Evolutionary conservation across 2,329 filamentous ascomycete species (phyloP), one percentile per base, ranked within the genome.

Genomic region (Pseudocercospora macadamiae): DNA sequence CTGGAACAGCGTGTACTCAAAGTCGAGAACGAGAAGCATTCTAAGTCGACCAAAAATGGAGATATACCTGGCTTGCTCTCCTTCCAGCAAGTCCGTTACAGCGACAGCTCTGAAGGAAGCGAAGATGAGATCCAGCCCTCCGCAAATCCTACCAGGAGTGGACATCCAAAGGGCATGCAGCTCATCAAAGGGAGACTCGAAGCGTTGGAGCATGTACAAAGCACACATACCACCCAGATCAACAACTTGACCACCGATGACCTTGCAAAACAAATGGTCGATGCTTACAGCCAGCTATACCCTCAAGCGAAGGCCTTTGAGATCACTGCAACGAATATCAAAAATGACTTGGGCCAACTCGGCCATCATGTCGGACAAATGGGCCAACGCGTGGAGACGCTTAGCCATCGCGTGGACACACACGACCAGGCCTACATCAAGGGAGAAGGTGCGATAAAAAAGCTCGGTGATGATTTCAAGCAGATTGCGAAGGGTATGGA

Each of bases 221-320:
- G 39, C 26, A 21, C 47, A 18, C 53, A 56, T 32, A 36, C 37
- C 14, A 37, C 28, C n/a, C 26, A 21, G 5, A 39, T 56, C n/a
- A 60, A 60, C 37, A 60, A 60, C 30, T 23, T 60, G 4, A 54
- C 53, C 19, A 60, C 57, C 18, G 57, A 60, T 9, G 57, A 60
- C 2, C 14, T 60, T n/a, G 53, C 53, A 14, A 47, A 51, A 21
- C 57, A 60, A 25, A 60, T 60, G 57, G 48, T 55, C 18, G 57
- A 60, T 14, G 19, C 52, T 12, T 53, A 52, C 47, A 21, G 25
- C 21, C 9, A 16, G n/a, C 47, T 60, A 37, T 60, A 60, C 51
- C 57, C 57, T 7, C 53, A 60, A 16, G 53, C 48, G 4, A 53
- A 49, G 25, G 28, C 42, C 21, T 53, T 52, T 19, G 53, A 60